Evolutionary conservation across 371 early-diverging fungal genomes (phyloP).

Genomic region (Apophysomyces variabilis): DNA sequence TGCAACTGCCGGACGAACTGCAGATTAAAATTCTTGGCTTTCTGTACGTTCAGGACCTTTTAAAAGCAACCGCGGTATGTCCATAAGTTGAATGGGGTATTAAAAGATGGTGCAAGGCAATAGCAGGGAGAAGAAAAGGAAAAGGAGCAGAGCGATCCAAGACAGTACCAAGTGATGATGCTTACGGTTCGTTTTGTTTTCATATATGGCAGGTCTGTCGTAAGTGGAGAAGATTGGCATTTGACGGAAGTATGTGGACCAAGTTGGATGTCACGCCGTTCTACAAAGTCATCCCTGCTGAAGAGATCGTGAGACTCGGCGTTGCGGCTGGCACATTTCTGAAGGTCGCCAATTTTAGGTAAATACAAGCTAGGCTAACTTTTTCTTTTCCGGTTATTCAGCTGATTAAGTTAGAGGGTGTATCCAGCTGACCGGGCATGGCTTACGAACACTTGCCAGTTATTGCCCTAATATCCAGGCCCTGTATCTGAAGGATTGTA

Average conservation of each 20-base stretch:
- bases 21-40: constrained; percentile 38
- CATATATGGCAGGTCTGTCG: constrained; percentile 36
- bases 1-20: constrained; percentile 43
- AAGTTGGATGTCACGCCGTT: constrained; percentile 51
- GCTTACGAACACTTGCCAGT: constrained; percentile 49
- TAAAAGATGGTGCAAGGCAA: neutral
- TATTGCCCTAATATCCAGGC: constrained; percentile 59
- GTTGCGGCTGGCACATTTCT: constrained; percentile 55
- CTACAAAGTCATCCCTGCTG: constrained; percentile 55
- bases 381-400: constrained; percentile 6
- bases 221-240: constrained; percentile 51
- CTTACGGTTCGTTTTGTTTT: no score
- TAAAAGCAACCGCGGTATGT: constrained; percentile 44
- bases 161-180: no score
- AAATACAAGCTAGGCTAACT: constrained; percentile 10
- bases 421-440: constrained; percentile 56
- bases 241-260: constrained; percentile 61
- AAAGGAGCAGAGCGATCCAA: no score
- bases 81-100: neutral
- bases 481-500: constrained; percentile 55
- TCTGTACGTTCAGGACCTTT: constrained; percentile 34
- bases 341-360: constrained; percentile 60
- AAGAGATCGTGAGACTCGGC: constrained; percentile 47
- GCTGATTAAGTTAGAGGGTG: constrained; percentile 49
- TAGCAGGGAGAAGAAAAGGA: neutral